Base-by-base conservation (phyloP, 768 basidiomycete species). In the Cytidiella melzeri region DNA sequence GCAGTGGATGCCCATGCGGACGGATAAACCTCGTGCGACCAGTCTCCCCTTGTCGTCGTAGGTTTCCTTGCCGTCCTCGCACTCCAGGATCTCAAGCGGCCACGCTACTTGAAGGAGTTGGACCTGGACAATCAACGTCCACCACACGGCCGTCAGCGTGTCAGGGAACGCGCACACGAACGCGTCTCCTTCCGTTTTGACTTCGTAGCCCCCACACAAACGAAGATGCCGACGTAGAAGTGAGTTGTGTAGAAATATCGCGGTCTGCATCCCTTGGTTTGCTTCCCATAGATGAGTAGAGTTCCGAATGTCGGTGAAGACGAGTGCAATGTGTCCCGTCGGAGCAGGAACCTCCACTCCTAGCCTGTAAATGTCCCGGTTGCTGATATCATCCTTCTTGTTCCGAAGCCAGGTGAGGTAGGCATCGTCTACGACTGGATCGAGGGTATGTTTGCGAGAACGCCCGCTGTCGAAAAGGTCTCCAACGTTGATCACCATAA, bases 161-260 rank as follows among this genome's bases (percentile, higher is more conserved):
- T 84, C 89, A 2, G 91, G 88, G 77, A 99, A 99, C 19, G 95
- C 92, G 46, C 93, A 93, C 89, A 99, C 94, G 73, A 99, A 99
- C 0, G 95, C 84, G 61, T 98, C 96, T 24, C 96, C 96, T 83
- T 99, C 96, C 10, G 96, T 99, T 70, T 99, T 99, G 61, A 98
- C 95, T 69, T 97, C 92, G 65, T 98, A 99, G 1, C 96, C 96
- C 24, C 93, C 93, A 59, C 93, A 94, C 37, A 87, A 74, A 24
- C 95, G 81, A 26, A 97, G 71, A 52, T 87, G 83, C 5, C 94
- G 78, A 19, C 96, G 83, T 41, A 98, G 75, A 20, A 97, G 73
- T 44, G 70, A 75, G 63, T 98, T 94, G 68, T 99, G 96, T 56
- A 92, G 67, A 23, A 83, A 81, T 76, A 96, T 94, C 3, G 94